Conservation (phyloP, 1,284 basidiomycete species). For the Blastosporella zonata region DNA sequence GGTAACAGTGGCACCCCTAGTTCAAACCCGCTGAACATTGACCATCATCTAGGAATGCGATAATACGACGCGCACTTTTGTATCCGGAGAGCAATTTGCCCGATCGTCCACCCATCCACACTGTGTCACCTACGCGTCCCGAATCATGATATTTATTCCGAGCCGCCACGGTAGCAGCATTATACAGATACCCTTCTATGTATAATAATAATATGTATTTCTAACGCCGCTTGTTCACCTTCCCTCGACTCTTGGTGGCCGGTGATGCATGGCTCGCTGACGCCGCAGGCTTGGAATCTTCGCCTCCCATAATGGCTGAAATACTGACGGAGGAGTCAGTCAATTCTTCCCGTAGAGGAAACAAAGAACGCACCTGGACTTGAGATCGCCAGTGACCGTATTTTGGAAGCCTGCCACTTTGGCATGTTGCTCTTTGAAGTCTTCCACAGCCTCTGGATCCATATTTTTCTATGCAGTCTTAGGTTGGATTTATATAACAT, state of each 20-base stretch:
- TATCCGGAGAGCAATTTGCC: conserved; percentile 34
- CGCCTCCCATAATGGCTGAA: conserved; percentile 25
- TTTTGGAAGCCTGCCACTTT: conserved; percentile 58
- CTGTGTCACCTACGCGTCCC: conserved; percentile 5
- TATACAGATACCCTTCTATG: not conserved
- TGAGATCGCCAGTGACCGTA: conserved; percentile 57
- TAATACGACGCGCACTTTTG: conserved; percentile 53
- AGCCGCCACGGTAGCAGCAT: not conserved
- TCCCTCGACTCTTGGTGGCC: conserved; percentile 15
- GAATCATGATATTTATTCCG: conserved; percentile 4
- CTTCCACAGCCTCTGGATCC: conserved; percentile 74
- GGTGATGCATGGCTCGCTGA: conserved; percentile 1
- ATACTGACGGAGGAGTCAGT: conserved; percentile 31
- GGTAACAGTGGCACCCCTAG: conserved; percentile 36
- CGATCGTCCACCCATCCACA: conserved; percentile 4
- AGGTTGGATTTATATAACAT: conserved; percentile 7
- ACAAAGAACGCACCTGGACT: conserved; percentile 43
- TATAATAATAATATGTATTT: conserved; percentile 2
- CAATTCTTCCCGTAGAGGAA: not conserved
- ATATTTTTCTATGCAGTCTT: conserved; percentile 60
- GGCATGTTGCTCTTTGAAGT: conserved; percentile 67
- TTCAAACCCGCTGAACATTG: conserved; percentile 8
- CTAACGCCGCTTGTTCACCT: conserved; percentile 20
- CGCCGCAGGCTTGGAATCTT: conserved; percentile 4
- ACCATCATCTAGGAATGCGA: conserved; percentile 44